Evolutionary conservation across 768 basidiomycete species (phyloP).

Genomic region (Tubosaeta brunneosetosa): DNA sequence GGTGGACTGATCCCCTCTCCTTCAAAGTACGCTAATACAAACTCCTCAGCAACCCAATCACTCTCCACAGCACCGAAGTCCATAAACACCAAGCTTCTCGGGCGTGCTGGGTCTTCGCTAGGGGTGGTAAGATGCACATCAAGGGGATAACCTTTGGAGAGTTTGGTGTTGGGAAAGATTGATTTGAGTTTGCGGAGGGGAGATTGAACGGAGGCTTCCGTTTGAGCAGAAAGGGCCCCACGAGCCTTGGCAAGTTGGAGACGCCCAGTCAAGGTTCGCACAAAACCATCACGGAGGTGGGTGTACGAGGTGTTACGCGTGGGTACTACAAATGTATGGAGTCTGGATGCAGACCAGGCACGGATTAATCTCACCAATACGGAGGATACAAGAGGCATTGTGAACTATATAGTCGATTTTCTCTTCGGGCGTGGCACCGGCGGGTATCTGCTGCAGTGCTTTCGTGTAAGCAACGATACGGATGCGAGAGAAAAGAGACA

Average conservation of each 20-base stretch:
- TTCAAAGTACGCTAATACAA: conserved; percentile 73
- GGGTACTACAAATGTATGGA: conserved; percentile 49
- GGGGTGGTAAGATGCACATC: conserved; percentile 68
- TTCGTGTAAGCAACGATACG: background rate
- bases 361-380: conserved; percentile 53
- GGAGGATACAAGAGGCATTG: conserved; percentile 65
- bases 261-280: conserved; percentile 65
- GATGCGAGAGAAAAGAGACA: conserved; percentile 6
- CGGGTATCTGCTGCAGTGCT: conserved; percentile 43
- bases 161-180: conserved; percentile 66
- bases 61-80: conserved; percentile 70
- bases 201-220: conserved; percentile 50
- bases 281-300: conserved; percentile 80
- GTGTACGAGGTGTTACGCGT: conserved; percentile 72
- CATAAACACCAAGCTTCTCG: conserved; percentile 57
- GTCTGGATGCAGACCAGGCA: background rate
- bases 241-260: conserved; percentile 48
- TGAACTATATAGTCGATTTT: conserved; percentile 65
- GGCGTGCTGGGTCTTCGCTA: conserved; percentile 36
- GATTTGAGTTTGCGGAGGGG: conserved; percentile 71
- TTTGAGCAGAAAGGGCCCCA: conserved; percentile 53
- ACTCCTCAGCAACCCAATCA: conserved; percentile 71
- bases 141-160: conserved; percentile 62
- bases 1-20: conserved; percentile 65
- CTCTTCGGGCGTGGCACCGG: conserved; percentile 55